Percentiles rank a stretch among this genome's conserved stretches.
phyloP scores from a whole-genome alignment of 306 rosid species.

The Gynostemma pentaphyllum region DNA sequence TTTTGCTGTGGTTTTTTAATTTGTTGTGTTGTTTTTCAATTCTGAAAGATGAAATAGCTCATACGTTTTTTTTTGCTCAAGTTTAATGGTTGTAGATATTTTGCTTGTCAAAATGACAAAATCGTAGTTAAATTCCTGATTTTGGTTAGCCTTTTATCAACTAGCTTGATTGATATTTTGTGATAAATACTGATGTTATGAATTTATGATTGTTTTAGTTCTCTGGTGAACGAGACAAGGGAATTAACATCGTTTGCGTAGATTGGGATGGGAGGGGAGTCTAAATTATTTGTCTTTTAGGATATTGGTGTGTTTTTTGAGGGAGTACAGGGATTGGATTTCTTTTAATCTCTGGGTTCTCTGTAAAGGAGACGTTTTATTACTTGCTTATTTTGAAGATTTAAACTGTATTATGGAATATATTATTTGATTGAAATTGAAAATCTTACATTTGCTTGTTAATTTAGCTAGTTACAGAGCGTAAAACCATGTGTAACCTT shows the following conservation, averaged over 20 bases:
- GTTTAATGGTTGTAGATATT: neutral
- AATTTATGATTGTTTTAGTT: neutral
- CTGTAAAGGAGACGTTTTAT: neutral
- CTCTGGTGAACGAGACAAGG: neutral
- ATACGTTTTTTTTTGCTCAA: neutral
- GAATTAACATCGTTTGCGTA: neutral
- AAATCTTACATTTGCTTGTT: neutral
- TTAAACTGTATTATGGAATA: neutral
- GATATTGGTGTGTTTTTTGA: neutral
- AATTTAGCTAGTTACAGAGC: neutral
- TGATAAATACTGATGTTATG: neutral
- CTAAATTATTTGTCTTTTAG: neutral
- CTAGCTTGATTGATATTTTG: neutral
- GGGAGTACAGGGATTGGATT: neutral
- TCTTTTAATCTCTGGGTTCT: neutral
- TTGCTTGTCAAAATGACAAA: no score
- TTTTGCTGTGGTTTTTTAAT: neutral
- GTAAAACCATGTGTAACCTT: neutral
- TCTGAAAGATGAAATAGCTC: neutral
- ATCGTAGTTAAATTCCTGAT: no score
- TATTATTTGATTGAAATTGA: neutral
- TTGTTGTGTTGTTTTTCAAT: slow-evolving; percentile 1
- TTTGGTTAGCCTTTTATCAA: no score
- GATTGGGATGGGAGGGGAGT: neutral
- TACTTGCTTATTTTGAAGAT: neutral